A percentile compares a stretch with the other conserved stretches of the same genome.
Evolutionary conservation across 2,329 filamentous ascomycete species (phyloP).

Genomic region (Colletotrichum orchidophilum): DNA sequence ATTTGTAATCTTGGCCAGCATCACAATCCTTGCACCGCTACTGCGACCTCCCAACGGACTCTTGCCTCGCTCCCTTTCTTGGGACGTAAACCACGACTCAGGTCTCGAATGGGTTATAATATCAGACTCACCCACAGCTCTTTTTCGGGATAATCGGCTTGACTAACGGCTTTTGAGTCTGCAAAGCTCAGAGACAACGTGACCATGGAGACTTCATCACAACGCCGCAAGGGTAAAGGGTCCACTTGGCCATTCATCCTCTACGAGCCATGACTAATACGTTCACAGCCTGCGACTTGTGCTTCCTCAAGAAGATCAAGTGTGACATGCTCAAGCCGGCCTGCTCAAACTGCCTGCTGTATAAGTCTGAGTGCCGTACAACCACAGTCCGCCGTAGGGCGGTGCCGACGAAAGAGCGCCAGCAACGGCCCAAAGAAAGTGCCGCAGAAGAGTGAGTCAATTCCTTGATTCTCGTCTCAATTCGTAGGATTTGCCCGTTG

Average conservation of each 20-base stretch:
- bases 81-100: background rate
- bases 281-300: constrained; percentile 51
- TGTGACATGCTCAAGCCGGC: constrained; percentile 54
- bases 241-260: background rate
- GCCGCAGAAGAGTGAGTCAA: constrained; percentile 5
- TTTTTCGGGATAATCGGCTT: background rate
- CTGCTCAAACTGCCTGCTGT: constrained; percentile 55
- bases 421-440: constrained; percentile 24
- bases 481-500: background rate
- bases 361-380: constrained; percentile 50
- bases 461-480: background rate
- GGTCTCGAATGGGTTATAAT: background rate
- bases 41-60: background rate
- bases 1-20: constrained; percentile 6
- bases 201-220: constrained; percentile 41
- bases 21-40: background rate
- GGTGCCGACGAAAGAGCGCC: constrained; percentile 27
- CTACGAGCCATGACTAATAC: constrained; percentile 18
- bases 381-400: constrained; percentile 41
- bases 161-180: background rate
- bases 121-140: background rate
- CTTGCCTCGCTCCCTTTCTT: background rate
- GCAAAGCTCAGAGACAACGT: background rate
- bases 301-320: constrained; percentile 57
- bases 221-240: constrained; percentile 37